Conservation (phyloP, 495 filamentous ascomycete genomes). For the Podospora sp. region DNA sequence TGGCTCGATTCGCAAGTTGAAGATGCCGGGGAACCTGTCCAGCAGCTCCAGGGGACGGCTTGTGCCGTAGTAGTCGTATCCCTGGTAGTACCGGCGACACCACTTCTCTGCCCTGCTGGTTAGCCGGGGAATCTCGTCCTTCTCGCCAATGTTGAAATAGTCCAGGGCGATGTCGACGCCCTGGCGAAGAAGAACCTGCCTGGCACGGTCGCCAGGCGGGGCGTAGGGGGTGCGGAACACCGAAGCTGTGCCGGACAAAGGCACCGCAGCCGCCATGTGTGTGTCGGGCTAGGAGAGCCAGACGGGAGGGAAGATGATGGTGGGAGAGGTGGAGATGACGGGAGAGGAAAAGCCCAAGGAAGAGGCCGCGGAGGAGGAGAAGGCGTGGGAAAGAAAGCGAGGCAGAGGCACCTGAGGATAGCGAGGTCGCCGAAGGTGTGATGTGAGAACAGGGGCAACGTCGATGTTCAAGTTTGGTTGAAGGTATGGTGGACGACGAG, state of each 20-base stretch:
- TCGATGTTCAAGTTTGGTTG: too few relatives aligned
- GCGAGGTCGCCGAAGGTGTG: too few relatives aligned
- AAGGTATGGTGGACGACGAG: too few relatives aligned
- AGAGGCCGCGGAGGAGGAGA: too few relatives aligned
- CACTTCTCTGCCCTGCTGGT: constrained; percentile 27
- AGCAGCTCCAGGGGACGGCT: constrained; percentile 21
- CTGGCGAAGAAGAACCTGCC: constrained; percentile 22
- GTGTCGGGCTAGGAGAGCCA: background rate
- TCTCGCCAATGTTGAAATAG: constrained; percentile 33
- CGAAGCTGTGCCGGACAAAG: background rate
- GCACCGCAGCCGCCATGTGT: background rate
- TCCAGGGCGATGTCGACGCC: constrained; percentile 31
- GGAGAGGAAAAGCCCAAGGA: too few relatives aligned
- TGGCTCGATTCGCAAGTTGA: constrained; percentile 30
- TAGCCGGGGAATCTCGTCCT: constrained; percentile 20
- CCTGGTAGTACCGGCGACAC: constrained; percentile 29
- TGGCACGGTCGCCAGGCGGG: constrained; percentile 2
- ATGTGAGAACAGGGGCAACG: too few relatives aligned
- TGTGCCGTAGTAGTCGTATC: constrained; percentile 25
- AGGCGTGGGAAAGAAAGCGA: too few relatives aligned
- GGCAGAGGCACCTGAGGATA: too few relatives aligned
- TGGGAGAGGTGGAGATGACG: too few relatives aligned
- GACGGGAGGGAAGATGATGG: background rate
- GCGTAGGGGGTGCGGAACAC: background rate
- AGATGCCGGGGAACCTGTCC: constrained; percentile 28